Evolutionary conservation across 805 yeast species (phyloP).

Genomic region (Candida alai): DNA sequence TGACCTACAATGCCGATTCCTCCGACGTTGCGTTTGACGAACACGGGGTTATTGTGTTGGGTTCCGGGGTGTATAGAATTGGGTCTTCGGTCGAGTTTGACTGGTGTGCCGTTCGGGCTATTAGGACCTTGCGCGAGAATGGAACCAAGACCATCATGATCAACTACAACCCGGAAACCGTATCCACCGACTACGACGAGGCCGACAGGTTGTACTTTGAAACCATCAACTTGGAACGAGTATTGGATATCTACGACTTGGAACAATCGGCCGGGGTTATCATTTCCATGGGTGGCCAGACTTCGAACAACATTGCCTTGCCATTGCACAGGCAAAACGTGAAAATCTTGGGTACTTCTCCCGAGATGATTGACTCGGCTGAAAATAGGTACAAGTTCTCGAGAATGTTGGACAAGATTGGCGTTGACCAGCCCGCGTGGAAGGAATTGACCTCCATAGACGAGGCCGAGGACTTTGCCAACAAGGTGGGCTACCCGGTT

Average conservation of each 20-base stretch:
- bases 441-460: slow-evolving; percentile 89
- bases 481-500: slow-evolving; percentile 88
- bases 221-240: slow-evolving; percentile 90
- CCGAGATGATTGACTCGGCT: slow-evolving; percentile 97
- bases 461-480: slow-evolving; percentile 92
- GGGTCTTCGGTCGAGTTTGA: slow-evolving; percentile 99
- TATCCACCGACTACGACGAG: slow-evolving; percentile 97
- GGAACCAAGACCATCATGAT: slow-evolving; percentile 93
- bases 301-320: slow-evolving; percentile 93
- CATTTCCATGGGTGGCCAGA: slow-evolving; percentile 98
- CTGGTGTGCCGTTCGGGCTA: slow-evolving; percentile 99
- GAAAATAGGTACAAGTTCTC: slow-evolving; percentile 98
- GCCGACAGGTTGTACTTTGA: slow-evolving; percentile 96
- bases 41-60: slow-evolving; percentile 91
- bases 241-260: slow-evolving; percentile 88
- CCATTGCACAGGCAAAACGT: slow-evolving; percentile 90
- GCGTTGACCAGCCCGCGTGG: slow-evolving; percentile 99
- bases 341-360: slow-evolving; percentile 93
- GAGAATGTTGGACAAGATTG: slow-evolving; percentile 92
- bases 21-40: slow-evolving; percentile 88
- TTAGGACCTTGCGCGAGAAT: slow-evolving; percentile 83
- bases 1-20: slow-evolving; percentile 89
- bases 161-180: slow-evolving; percentile 98
- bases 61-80: slow-evolving; percentile 98
- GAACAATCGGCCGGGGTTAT: slow-evolving; percentile 90